Conservation (phyloP, 257 asterid genomes). For the Datura wrightii region DNA sequence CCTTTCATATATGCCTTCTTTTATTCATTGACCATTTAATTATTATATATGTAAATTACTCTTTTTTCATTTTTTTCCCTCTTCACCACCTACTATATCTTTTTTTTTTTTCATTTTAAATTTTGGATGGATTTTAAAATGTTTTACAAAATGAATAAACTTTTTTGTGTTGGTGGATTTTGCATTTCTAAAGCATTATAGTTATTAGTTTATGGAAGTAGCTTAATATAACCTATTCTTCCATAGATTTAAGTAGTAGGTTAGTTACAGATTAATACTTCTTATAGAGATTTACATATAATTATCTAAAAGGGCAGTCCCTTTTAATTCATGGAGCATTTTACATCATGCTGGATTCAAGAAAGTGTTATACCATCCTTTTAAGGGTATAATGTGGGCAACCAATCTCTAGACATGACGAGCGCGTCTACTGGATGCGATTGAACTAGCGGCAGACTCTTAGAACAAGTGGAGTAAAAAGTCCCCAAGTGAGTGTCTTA, state of each 20-base stretch:
- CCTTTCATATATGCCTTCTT: background rate
- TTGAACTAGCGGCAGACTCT: no score
- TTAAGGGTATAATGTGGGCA: background rate
- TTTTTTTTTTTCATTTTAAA: background rate
- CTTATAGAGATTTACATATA: background rate
- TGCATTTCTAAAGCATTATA: background rate
- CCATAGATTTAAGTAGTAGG: background rate
- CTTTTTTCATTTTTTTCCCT: background rate
- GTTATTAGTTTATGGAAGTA: slow-evolving; percentile 6
- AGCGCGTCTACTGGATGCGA: no score
- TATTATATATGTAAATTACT: background rate
- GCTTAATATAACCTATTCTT: background rate
- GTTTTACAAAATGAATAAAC: background rate
- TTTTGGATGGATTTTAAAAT: background rate
- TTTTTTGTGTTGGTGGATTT: background rate
- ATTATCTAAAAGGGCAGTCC: background rate
- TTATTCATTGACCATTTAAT: slow-evolving; percentile 19
- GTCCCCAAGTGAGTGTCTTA: no score
- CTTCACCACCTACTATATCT: background rate
- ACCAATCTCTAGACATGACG: background rate
- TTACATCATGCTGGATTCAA: background rate
- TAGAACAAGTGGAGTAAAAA: no score
- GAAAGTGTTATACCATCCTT: background rate
- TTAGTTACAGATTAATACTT: background rate
- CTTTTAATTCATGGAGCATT: background rate